Conservation (phyloP, 164 flowering plant genomes). For the Tetrastigma voinierianum region DNA sequence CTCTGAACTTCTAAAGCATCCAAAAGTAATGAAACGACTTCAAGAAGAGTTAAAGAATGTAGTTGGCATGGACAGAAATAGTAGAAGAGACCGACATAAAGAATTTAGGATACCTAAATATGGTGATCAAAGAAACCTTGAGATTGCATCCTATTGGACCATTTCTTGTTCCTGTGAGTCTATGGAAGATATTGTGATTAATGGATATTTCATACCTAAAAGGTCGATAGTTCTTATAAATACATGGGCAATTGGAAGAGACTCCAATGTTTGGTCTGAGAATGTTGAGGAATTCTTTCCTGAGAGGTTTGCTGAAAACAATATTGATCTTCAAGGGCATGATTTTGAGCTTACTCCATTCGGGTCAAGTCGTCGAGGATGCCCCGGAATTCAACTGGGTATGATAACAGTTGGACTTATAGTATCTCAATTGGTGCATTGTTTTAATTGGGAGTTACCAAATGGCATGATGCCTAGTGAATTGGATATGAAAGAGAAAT, state of each 20-base stretch:
- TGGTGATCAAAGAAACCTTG: constrained; percentile 33
- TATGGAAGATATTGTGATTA: constrained; percentile 17
- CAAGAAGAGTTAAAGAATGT: constrained; percentile 19
- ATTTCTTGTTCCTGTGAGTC: constrained; percentile 31
- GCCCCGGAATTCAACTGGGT: constrained; percentile 14
- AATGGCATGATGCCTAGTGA: too few relatives aligned
- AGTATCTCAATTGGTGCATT: too few relatives aligned
- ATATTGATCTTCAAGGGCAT: constrained; percentile 13
- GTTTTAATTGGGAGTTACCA: too few relatives aligned
- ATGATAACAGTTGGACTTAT: background rate
- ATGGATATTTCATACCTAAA: constrained; percentile 22
- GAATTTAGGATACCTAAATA: constrained; percentile 23
- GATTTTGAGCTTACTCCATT: constrained; percentile 18
- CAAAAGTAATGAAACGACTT: constrained; percentile 13
- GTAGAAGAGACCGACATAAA: constrained; percentile 27
- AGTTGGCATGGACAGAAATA: constrained; percentile 13
- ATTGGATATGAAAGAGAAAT: constrained; percentile 4
- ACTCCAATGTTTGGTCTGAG: constrained; percentile 19
- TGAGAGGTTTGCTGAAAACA: constrained; percentile 12
- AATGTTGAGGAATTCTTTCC: constrained; percentile 15
- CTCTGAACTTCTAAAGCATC: too few relatives aligned
- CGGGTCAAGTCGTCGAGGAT: constrained; percentile 17
- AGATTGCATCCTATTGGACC: constrained; percentile 36
- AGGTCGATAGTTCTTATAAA: constrained; percentile 22
- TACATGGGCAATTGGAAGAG: constrained; percentile 30